Base-by-base conservation (phyloP, 768 basidiomycete genomes). In the Rhodotorula diobovata region DNA sequence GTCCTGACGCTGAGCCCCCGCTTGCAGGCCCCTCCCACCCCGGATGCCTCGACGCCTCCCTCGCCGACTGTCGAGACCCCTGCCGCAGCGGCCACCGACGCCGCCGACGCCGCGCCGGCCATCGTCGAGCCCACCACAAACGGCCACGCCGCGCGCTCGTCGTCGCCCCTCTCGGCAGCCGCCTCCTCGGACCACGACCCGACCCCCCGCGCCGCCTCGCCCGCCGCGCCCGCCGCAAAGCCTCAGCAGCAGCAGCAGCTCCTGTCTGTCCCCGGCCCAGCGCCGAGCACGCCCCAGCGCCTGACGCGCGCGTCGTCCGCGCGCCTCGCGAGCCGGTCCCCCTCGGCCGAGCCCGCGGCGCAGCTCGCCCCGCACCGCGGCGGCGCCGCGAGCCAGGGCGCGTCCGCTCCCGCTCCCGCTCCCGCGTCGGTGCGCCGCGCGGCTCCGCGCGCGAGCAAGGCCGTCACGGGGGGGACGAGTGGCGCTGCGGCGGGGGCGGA, bases 271-370 rank as follows among this genome's bases (percentile, higher is more conserved):
- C 67, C 12, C 61, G 30, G 41, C 41, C 14, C 51, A 14, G 58
- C 16, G 9, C 37, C 41, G 1, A 2, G 43, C 23, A 50, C 61
- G 43, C 61, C 67, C 6, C 46, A 45, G 10, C 67, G 67, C 28
- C 8, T 68, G 34, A 68, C 67, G 12, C 67, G 67, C 11, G 61
- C 54, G 2, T 43, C 67, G 4, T 39, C 62, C 5, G 67, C 67
- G 32, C 58, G 58, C n/a, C 37, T 59, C 41, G 58, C 58, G 8
- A 43, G 39, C 16, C 67, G 67, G 25, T 63, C 67, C 20, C 53
- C 61, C 0, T 68, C 67, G 5, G 61, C 67, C 35, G 61, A 62
- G 18, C 39, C 60, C n/a, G n/a, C n/a, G 9, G 9, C 37, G 15
- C 25, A 35, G n/a, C n/a, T n/a, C n/a, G n/a, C n/a, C 28, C 9